Evolutionary conservation across 441 rosid genomes (phyloP), one percentile per base, ranked within the genome.

Genomic region (Daphne laureola): DNA sequence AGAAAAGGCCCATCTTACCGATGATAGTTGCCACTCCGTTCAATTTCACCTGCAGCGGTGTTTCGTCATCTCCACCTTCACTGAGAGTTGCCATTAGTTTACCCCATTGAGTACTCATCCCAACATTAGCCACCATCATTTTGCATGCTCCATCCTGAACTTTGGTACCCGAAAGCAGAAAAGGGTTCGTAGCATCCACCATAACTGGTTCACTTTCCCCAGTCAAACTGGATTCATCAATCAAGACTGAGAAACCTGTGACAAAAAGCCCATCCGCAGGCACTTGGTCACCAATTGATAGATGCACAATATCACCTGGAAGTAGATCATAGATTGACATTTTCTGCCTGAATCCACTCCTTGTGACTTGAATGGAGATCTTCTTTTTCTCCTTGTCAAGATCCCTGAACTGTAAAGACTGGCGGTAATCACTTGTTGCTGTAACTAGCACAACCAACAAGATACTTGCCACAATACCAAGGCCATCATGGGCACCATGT

Each of bases 51-150:
- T 83, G 90, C 54, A 83, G 70, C 1, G 83, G 90, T 47, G 86
- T 83, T 66, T 83, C 90, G 27, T 83, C 90, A 27, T 83, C 86
- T 21, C 86, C 90, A 42, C 86, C 90, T 70, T 83, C 90, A 59
- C 77, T 83, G 1, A 83, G 77, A 55, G 90, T 78, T 1, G 78
- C 86, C 84, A 83, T 83, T 54, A 83, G 25, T 36, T 78, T 83
- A 15, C 87, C 90, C 90, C 90, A 83, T 53, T 83, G 90, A 13
- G 90, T 83, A 62, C 90, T 80, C 90, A 83, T 83, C 59, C 87
- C 90, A 54, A 81, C 86, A 4, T 82, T 83, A 51, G 87, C 66
- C 35, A 83, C 65, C 70, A 83, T 1, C 84, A 83, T 78, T 66
- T 83, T 83, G 74, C 87, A 76, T 0, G 90, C 76, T 16, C 90